These are phyloP conservation scores for Capronia coronata DNA, from an alignment of 2,329 filamentous ascomycete species.

Conservation along the genomic window DNA sequence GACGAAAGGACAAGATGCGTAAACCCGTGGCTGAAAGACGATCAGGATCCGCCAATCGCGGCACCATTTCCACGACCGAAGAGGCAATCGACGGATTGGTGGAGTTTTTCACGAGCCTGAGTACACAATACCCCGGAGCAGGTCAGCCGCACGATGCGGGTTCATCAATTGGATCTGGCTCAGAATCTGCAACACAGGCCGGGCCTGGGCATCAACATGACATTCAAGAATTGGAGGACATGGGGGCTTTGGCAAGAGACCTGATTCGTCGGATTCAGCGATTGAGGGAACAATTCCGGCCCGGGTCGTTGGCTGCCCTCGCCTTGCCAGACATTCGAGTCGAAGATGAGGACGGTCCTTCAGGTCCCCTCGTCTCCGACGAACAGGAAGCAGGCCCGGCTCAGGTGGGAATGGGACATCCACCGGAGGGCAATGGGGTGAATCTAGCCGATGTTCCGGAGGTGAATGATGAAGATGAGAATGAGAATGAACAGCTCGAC, in stretches of 20 bases:
- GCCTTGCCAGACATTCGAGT: constrained; percentile 26
- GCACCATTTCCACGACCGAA: constrained; percentile 1
- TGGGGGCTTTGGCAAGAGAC: constrained; percentile 23
- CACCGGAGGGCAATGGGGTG: not conserved
- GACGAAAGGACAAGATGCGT: constrained; percentile 22
- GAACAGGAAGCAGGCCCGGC: not conserved
- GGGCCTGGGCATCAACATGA: constrained; percentile 12
- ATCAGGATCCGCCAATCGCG: constrained; percentile 1
- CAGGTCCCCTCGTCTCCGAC: not conserved
- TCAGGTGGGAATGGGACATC: not conserved
- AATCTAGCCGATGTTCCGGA: not conserved
- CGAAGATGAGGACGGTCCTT: constrained; percentile 10
- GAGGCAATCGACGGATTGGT: constrained; percentile 23
- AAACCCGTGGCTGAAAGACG: constrained; percentile 24
- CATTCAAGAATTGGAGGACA: constrained; percentile 26
- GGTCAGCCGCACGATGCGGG: not conserved
- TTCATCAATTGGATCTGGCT: not conserved
- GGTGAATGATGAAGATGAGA: constrained; percentile 3
- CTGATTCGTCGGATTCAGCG: constrained; percentile 26
- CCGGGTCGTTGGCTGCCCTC: constrained; percentile 24
- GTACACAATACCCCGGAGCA: constrained; percentile 10
- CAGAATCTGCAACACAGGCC: not conserved
- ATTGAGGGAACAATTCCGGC: constrained; percentile 26
- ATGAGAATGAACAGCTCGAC: constrained; percentile 11
- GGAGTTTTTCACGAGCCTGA: constrained; percentile 23